Percentiles rank a stretch among this genome's conserved stretches.
Evolutionary conservation across 129 eudicot species (phyloP).

Genomic region (Saposhnikovia divaricata): DNA sequence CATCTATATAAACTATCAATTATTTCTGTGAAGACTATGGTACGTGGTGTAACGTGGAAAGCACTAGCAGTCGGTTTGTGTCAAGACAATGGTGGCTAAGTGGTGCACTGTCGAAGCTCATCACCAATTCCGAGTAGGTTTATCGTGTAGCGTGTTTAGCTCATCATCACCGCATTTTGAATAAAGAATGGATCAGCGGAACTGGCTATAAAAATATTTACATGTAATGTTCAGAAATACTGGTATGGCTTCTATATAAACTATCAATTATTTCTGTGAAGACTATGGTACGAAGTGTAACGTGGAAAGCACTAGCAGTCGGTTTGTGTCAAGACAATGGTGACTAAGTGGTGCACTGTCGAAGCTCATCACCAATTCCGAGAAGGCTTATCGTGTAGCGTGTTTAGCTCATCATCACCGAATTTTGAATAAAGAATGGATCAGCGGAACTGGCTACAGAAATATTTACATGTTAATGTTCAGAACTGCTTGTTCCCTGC

Average conservation of each 20-base stretch:
- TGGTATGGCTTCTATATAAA: not conserved
- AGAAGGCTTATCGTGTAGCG: not conserved
- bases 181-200: not conserved
- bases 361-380: too few relatives aligned
- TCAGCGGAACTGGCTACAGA: not conserved
- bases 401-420: not conserved
- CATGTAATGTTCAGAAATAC: not conserved
- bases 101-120: not conserved
- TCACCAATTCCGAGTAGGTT: not conserved
- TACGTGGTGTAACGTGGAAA: not conserved
- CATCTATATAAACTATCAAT: not conserved
- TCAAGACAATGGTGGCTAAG: not conserved
- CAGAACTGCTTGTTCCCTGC: not conserved
- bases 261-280: not conserved
- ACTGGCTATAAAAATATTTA: not conserved
- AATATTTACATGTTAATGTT: not conserved
- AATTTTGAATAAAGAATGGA: not conserved
- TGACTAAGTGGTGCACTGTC: not conserved
- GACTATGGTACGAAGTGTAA: not conserved
- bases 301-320: not conserved
- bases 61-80: not conserved
- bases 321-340: not conserved
- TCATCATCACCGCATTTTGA: not conserved
- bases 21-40: not conserved
- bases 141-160: not conserved